A percentile compares a stretch with the other conserved stretches of the same genome.
These are phyloP conservation scores for Daldinia grandis DNA, from an alignment of 495 filamentous ascomycete species.

Conservation along the genomic window DNA sequence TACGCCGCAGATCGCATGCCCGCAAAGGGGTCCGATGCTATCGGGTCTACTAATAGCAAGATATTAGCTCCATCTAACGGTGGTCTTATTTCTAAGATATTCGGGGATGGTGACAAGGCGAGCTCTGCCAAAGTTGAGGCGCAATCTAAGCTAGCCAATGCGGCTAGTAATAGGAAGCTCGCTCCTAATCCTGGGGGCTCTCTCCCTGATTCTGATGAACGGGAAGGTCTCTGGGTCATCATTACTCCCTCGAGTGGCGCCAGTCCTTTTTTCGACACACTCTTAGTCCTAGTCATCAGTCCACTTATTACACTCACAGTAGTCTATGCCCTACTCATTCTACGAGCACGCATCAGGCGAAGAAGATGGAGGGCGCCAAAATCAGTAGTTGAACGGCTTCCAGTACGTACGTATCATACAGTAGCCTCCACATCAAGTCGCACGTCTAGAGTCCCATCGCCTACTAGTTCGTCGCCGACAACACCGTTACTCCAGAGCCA, in stretches of 20 bases:
- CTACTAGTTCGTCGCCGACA: conserved; percentile 70
- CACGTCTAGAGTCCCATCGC: conserved; percentile 63
- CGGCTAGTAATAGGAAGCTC: conserved; percentile 24
- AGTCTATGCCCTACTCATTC: conserved; percentile 87
- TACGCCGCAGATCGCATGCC: conserved; percentile 58
- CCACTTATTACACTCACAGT: conserved; percentile 91
- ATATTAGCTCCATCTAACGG: conserved; percentile 35
- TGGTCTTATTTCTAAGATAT: conserved; percentile 55
- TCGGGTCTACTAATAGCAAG: conserved; percentile 38
- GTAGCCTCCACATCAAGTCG: conserved; percentile 69
- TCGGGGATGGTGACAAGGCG: conserved; percentile 55
- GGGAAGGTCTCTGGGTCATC: conserved; percentile 93
- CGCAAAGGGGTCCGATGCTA: conserved; percentile 36
- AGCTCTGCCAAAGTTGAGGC: conserved; percentile 39
- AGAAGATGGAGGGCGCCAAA: conserved; percentile 96
- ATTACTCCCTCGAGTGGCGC: conserved; percentile 89
- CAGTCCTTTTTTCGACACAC: conserved; percentile 96
- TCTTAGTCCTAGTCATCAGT: conserved; percentile 90
- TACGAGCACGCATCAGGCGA: conserved; percentile 88
- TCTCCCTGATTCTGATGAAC: conserved; percentile 52
- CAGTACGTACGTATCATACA: conserved; percentile 92
- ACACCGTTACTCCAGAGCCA: conserved; percentile 77
- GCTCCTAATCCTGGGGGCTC: conserved; percentile 13
- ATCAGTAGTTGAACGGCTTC: conserved; percentile 92
- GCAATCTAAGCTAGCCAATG: conserved; percentile 24